phyloP scores from a whole-genome alignment of 129 eudicot genomes.

The Oenanthe sinensis region DNA sequence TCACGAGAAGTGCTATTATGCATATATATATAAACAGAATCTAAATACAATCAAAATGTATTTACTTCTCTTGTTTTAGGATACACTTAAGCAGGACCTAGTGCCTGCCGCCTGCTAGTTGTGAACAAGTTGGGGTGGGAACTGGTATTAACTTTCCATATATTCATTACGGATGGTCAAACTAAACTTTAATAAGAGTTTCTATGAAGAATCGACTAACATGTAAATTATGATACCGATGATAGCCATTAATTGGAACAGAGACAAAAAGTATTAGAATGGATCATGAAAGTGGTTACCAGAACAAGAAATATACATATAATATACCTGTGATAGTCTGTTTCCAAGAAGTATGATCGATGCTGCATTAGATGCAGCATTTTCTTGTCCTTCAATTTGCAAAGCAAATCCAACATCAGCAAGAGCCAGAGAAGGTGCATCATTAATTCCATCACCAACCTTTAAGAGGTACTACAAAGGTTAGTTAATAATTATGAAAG shows the following conservation, averaged over 20 bases:
- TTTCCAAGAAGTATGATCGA: constrained; percentile 91
- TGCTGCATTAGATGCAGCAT: constrained; percentile 96
- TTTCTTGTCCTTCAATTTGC: constrained; percentile 85
- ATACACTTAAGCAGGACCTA: not conserved
- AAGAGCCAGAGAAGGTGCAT: constrained; percentile 93
- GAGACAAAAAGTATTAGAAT: not conserved
- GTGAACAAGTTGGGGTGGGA: not conserved
- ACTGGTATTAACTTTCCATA: not conserved
- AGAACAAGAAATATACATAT: not conserved
- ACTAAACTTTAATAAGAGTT: too few relatives aligned
- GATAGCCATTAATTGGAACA: not conserved
- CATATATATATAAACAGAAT: not conserved
- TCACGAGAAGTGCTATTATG: not conserved
- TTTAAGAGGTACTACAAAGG: constrained; percentile 13
- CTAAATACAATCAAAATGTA: not conserved
- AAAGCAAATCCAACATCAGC: constrained; percentile 96
- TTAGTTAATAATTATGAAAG: not conserved
- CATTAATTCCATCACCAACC: constrained; percentile 97
- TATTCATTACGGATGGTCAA: not conserved
- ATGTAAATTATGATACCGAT: not conserved
- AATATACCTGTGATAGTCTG: constrained; percentile 67
- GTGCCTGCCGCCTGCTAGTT: not conserved
- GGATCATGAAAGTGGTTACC: not conserved
- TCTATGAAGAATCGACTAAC: not conserved
- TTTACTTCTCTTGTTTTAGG: not conserved